Percentiles rank a stretch among this genome's conserved stretches.
Conservation (phyloP, 805 yeast species). For the Brettanomyces sp. region DNA sequence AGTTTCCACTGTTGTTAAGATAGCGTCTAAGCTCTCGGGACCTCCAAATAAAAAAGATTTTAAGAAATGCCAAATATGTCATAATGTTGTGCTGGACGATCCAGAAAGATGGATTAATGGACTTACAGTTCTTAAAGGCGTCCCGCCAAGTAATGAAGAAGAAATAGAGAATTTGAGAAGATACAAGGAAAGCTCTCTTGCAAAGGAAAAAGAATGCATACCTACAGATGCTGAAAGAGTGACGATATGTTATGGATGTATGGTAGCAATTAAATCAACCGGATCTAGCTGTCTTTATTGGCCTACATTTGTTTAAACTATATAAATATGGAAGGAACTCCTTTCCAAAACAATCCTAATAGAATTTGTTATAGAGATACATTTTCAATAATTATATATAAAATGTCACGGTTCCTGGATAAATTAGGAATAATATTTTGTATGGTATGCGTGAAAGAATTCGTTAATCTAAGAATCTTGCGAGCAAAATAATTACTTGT, state of each 20-base stretch:
- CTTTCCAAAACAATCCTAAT: too few relatives aligned
- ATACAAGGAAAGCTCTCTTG: slow-evolving; percentile 8
- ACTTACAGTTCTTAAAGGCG: slow-evolving; percentile 54
- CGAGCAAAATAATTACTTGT: too few relatives aligned
- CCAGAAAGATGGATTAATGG: slow-evolving; percentile 59
- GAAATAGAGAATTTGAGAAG: slow-evolving; percentile 27
- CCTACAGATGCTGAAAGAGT: slow-evolving; percentile 5
- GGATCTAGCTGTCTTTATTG: slow-evolving; percentile 4
- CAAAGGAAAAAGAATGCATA: not conserved
- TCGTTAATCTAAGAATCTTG: too few relatives aligned
- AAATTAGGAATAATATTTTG: too few relatives aligned
- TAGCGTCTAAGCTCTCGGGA: slow-evolving; percentile 65
- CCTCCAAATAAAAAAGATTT: slow-evolving; percentile 25
- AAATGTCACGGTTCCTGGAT: too few relatives aligned
- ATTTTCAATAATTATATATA: too few relatives aligned
- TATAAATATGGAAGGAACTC: too few relatives aligned
- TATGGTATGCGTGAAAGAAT: too few relatives aligned
- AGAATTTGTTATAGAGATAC: too few relatives aligned
- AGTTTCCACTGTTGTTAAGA: slow-evolving; percentile 84
- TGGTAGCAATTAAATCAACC: slow-evolving; percentile 46
- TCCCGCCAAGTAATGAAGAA: slow-evolving; percentile 34
- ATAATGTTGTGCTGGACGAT: slow-evolving; percentile 39
- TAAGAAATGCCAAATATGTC: slow-evolving; percentile 48
- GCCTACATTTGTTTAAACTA: not conserved
- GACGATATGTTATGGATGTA: slow-evolving; percentile 69